phyloP scores from a whole-genome alignment of 257 asterid genomes.

The Dorcoceras hygrometricum region DNA sequence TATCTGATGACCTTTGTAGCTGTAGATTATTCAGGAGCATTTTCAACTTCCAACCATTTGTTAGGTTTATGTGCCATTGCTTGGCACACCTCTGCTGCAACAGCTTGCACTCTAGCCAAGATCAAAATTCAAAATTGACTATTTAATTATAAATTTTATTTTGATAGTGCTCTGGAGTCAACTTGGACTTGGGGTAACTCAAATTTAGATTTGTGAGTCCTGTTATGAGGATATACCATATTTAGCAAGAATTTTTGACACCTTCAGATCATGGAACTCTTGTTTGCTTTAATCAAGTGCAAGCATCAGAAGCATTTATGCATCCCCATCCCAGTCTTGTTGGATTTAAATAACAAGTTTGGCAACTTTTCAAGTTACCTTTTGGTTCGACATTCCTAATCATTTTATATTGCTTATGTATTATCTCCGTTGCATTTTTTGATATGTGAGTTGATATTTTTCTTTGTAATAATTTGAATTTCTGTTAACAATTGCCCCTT shows the following conservation, averaged over 20 bases:
- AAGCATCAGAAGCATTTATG: not conserved
- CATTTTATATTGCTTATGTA: constrained; percentile 4
- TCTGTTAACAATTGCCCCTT: constrained; percentile 14
- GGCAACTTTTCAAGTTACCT: not conserved
- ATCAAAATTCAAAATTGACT: not conserved
- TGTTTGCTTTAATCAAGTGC: not conserved
- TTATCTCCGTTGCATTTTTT: constrained; percentile 5
- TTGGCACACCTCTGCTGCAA: not conserved
- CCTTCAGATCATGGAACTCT: not conserved
- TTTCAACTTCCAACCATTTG: not conserved
- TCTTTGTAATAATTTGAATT: constrained; percentile 13
- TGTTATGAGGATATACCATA: not conserved
- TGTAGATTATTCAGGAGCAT: not conserved
- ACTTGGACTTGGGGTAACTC: not conserved
- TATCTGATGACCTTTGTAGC: not conserved
- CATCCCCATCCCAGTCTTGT: not conserved
- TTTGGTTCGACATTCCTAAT: not conserved
- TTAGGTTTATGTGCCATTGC: not conserved
- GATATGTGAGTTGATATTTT: constrained; percentile 11
- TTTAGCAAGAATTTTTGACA: not conserved
- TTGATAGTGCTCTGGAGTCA: not conserved
- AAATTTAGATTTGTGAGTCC: not conserved
- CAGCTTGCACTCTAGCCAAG: not conserved
- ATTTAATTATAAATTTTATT: no score
- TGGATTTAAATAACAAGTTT: not conserved